Conservation (phyloP, 768 basidiomycete species). For the Cubamyces lactineus region DNA sequence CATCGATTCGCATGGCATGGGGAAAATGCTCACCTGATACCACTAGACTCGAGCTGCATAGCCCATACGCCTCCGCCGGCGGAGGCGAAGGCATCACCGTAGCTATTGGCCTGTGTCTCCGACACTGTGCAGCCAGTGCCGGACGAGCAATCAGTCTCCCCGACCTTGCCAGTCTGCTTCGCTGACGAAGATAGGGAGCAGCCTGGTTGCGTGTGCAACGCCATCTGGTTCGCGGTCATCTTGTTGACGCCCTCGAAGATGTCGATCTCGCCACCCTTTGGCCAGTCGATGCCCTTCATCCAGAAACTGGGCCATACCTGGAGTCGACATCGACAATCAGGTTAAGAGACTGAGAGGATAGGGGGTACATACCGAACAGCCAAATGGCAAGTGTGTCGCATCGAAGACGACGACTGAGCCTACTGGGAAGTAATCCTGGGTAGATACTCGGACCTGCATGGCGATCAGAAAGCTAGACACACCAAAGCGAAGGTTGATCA, state of each 20-base stretch:
- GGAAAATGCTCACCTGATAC: conserved; percentile 43
- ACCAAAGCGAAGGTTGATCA: background rate
- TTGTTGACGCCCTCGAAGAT: conserved; percentile 58
- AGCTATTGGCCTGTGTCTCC: conserved; percentile 42
- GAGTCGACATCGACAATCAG: too few species aligned
- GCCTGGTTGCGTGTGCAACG: conserved; percentile 51
- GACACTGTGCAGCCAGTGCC: conserved; percentile 26
- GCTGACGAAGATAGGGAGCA: conserved; percentile 37
- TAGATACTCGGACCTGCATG: conserved; percentile 46
- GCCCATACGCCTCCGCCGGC: conserved; percentile 68
- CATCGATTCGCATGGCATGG: too few species aligned
- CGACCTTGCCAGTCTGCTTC: conserved; percentile 37
- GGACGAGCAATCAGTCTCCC: conserved; percentile 36
- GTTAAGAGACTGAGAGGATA: too few species aligned
- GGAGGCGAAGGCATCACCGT: conserved; percentile 43
- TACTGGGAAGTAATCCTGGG: conserved; percentile 42
- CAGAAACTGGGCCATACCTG: conserved; percentile 35
- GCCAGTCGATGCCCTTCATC: conserved; percentile 41
- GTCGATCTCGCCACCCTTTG: conserved; percentile 42
- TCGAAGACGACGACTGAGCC: conserved; percentile 52
- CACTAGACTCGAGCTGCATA: conserved; percentile 64
- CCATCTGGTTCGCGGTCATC: conserved; percentile 54
- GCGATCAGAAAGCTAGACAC: background rate
- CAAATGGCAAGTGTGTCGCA: conserved; percentile 52
- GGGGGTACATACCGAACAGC: conserved; percentile 48